A percentile compares a stretch with the other conserved stretches of the same genome.
Conservation (phyloP, 345 rosid genomes). For the Eucalyptus marginata region DNA sequence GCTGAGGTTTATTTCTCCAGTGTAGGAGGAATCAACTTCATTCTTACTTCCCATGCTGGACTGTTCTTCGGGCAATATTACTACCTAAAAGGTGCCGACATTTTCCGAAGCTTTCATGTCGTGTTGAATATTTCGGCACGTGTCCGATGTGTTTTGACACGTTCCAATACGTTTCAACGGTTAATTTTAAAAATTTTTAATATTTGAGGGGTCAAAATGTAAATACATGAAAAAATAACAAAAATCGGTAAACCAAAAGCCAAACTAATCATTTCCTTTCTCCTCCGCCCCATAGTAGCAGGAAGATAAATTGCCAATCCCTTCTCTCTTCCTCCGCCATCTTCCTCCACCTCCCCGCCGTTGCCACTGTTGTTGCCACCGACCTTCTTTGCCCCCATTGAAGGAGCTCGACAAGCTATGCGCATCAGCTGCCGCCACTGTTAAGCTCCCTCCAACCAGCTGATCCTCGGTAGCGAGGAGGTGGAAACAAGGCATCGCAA, state of each 20-base stretch:
- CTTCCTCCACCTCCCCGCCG: accelerated
- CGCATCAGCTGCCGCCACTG: too few relatives aligned
- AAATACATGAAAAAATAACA: too few relatives aligned
- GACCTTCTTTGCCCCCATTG: too few relatives aligned
- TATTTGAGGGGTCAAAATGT: accelerated
- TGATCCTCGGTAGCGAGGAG: too few relatives aligned
- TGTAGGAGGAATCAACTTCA: not conserved
- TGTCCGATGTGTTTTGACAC: accelerated
- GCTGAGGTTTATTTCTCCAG: not conserved
- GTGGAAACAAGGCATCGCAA: too few relatives aligned
- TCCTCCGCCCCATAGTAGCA: accelerated
- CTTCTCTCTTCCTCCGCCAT: accelerated
- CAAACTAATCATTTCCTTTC: too few relatives aligned
- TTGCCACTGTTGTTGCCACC: accelerated
- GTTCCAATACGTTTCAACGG: accelerated
- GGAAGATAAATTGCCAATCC: accelerated
- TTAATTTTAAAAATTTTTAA: too few relatives aligned
- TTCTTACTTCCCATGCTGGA: not conserved
- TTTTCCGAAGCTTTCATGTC: accelerated
- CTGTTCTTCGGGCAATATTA: not conserved
- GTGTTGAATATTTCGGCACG: accelerated
- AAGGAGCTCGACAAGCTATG: too few relatives aligned
- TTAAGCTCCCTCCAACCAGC: too few relatives aligned
- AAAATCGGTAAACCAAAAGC: too few relatives aligned
- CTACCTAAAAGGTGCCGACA: too few relatives aligned